Conservation (phyloP, 805 yeast genomes). For the Myxozyma neotropica region DNA sequence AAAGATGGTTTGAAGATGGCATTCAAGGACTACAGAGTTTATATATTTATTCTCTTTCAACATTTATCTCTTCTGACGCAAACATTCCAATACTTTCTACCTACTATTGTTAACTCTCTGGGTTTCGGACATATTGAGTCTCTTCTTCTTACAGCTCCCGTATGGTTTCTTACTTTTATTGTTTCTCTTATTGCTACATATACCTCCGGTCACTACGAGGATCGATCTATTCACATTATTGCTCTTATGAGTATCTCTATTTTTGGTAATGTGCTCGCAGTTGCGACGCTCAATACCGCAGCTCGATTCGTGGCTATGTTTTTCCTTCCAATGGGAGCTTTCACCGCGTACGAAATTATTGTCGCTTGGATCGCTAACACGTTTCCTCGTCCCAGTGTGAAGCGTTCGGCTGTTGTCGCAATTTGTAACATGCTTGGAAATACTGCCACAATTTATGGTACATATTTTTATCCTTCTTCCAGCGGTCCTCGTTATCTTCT, state of each 20-base stretch:
- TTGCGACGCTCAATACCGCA: slow-evolving; percentile 14
- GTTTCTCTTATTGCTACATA: slow-evolving; percentile 47
- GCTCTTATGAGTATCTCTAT: slow-evolving; percentile 1
- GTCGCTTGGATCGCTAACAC: slow-evolving; percentile 27
- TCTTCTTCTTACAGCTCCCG: slow-evolving; percentile 62
- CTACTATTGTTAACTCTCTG: slow-evolving; percentile 57
- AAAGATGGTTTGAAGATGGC: slow-evolving; percentile 25
- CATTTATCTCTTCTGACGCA: slow-evolving; percentile 26
- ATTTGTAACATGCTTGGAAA: slow-evolving; percentile 25
- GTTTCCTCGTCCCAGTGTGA: slow-evolving; percentile 25
- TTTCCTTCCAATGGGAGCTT: slow-evolving; percentile 24
- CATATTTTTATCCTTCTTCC: slow-evolving; percentile 23
- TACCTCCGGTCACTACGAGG: slow-evolving; percentile 26
- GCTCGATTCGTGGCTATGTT: slow-evolving; percentile 25
- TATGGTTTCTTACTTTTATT: slow-evolving; percentile 56
- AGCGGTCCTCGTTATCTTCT: slow-evolving; percentile 18
- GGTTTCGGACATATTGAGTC: slow-evolving; percentile 54
- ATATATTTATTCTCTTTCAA: slow-evolving; percentile 25
- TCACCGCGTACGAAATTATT: slow-evolving; percentile 23
- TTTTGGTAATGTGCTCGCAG: slow-evolving; percentile 17
- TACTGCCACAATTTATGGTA: slow-evolving; percentile 20
- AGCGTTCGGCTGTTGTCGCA: slow-evolving; percentile 24
- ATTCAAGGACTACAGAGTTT: slow-evolving; percentile 30
- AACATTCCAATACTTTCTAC: slow-evolving; percentile 57
- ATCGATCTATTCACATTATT: slow-evolving; percentile 25